Conservation (phyloP, 2,329 filamentous ascomycete species). For the Monascus ruber region DNA sequence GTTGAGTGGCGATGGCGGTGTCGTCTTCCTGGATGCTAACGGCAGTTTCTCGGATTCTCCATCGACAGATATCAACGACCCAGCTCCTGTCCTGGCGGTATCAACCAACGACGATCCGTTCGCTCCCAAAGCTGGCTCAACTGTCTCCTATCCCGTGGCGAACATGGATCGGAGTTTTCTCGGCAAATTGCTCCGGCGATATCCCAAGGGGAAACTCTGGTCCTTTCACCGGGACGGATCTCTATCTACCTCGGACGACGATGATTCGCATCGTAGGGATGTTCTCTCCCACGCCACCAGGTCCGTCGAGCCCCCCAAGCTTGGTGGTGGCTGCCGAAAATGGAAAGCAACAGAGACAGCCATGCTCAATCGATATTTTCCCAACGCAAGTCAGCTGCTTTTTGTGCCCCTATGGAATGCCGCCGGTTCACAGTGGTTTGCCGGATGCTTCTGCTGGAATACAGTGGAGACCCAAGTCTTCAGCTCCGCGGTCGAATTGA, state of each 20-base stretch:
- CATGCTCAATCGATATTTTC: slow-evolving; percentile 35
- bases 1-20: slow-evolving; percentile 35
- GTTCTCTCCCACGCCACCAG: no score
- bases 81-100: slow-evolving; percentile 22
- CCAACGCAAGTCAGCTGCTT: slow-evolving; percentile 36
- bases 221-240: slow-evolving; percentile 35
- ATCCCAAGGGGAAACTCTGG: slow-evolving; percentile 39
- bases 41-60: slow-evolving; percentile 19
- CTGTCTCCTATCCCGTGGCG: slow-evolving; percentile 15
- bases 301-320: no score
- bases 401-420: slow-evolving; percentile 44
- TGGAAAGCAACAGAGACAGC: slow-evolving; percentile 26
- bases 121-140: slow-evolving; percentile 18
- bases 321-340: slow-evolving; percentile 2
- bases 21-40: slow-evolving; percentile 26
- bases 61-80: slow-evolving; percentile 14
- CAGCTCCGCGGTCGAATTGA: slow-evolving; percentile 25
- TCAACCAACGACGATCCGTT: slow-evolving; percentile 27
- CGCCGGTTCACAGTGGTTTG: slow-evolving; percentile 36
- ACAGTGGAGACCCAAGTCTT: slow-evolving; percentile 26
- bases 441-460: slow-evolving; percentile 35
- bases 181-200: slow-evolving; percentile 29
- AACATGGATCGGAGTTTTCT: slow-evolving; percentile 22
- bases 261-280: slow-evolving; percentile 8
- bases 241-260: slow-evolving; percentile 36